Evolutionary conservation across 176 grass and related monocot genomes (phyloP).

Genomic region (Ensete ventricosum): DNA sequence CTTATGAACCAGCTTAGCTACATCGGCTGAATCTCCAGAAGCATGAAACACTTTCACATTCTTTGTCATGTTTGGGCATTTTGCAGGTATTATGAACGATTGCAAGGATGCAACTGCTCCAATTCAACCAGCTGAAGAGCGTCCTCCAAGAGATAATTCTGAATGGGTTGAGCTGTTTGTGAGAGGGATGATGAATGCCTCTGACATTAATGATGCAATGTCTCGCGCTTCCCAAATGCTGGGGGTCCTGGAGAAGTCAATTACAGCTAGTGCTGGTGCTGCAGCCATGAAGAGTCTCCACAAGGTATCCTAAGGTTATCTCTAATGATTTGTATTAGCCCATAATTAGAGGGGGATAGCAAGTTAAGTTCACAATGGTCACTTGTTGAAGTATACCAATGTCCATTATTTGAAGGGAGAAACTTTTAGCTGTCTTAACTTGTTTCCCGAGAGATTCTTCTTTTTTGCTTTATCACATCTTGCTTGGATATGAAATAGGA

Average conservation of each 20-base stretch:
- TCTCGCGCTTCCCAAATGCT: neutral
- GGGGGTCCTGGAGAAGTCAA: neutral
- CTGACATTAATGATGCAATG: neutral
- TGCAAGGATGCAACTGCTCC: neutral
- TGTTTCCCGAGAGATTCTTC: neutral
- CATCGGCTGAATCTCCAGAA: no score
- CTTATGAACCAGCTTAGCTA: no score
- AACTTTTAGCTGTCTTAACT: neutral
- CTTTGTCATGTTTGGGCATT: neutral
- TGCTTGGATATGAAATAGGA: neutral
- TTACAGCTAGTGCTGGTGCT: neutral
- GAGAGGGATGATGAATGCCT: constrained; percentile 2
- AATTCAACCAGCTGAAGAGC: neutral
- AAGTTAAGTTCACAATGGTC: neutral
- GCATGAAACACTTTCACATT: no score
- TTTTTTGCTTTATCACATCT: neutral
- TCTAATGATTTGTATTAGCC: neutral
- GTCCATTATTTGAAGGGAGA: neutral
- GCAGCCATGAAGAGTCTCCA: neutral
- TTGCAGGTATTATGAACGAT: neutral
- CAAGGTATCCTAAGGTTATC: neutral
- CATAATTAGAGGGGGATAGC: neutral
- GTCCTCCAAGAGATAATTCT: neutral
- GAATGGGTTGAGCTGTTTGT: neutral
- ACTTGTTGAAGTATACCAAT: neutral